These are phyloP conservation scores for Grammothele lineata DNA, from an alignment of 768 basidiomycete species.

Conservation along the genomic window DNA sequence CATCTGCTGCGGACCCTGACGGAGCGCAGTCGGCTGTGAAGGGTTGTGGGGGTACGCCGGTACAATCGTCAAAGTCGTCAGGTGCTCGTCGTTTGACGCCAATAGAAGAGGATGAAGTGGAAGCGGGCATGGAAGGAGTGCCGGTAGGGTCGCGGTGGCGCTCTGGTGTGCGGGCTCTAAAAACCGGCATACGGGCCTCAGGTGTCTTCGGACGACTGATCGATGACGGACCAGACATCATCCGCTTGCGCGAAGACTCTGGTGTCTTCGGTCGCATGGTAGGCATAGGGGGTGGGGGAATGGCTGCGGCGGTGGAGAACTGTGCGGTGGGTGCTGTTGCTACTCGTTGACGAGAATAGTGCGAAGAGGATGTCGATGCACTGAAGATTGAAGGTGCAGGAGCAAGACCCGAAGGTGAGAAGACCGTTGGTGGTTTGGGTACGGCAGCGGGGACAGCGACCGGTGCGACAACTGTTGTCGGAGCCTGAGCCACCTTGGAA, in stretches of 20 bases:
- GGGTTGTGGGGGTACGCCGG: conserved; percentile 55
- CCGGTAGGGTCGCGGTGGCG: conserved; percentile 8
- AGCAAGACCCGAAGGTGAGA: conserved; percentile 15
- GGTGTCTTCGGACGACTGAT: conserved; percentile 26
- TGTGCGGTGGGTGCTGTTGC: conserved; percentile 18
- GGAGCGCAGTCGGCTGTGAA: conserved; percentile 51
- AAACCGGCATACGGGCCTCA: conserved; percentile 28
- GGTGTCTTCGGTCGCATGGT: conserved; percentile 26
- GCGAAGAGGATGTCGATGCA: conserved; percentile 12
- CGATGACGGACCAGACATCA: conserved; percentile 13
- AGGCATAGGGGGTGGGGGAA: conserved; percentile 10
- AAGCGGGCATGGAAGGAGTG: conserved; percentile 5
- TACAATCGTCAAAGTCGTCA: conserved; percentile 66
- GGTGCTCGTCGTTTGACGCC: conserved; percentile 75
- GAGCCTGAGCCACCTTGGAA: conserved; percentile 4
- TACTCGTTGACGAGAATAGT: conserved; percentile 44
- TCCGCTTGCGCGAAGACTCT: conserved; percentile 22
- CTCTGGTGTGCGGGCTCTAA: conserved; percentile 53
- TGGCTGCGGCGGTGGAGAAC: neutral
- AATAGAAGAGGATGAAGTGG: conserved; percentile 32
- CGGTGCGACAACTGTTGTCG: conserved; percentile 10
- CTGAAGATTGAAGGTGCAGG: conserved; percentile 11
- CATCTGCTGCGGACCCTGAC: conserved; percentile 7
- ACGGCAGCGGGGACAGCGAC: conserved; percentile 10
- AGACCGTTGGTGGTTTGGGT: conserved; percentile 19